Evolutionary conservation across 169 alveolate species (phyloP), one percentile per base, ranked within the genome.

Genomic region (Theileria annulata): DNA sequence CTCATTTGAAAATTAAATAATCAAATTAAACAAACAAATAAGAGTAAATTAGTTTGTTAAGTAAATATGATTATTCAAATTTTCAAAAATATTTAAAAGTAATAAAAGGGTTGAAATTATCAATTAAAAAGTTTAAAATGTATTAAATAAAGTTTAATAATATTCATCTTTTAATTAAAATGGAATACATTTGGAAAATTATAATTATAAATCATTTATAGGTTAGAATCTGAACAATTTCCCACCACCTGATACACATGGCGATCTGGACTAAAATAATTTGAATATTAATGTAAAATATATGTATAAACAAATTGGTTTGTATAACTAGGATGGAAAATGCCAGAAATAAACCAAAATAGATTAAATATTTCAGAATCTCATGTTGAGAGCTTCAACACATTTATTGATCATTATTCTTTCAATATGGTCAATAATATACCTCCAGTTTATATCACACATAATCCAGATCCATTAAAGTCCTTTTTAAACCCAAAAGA

Each of bases 371-470:
- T 77, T 21, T 75, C 83, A 27, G 82, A 76, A 58, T 79, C 87
- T 17, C 90, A 84, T 56, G 83, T 84, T 21, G 87, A 77, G 37
- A 84, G 90, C 79, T 84, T 84, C 75, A 77, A 84, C 75, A 80
- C 87, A 8, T 84, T 84, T 70, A 47, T 84, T 13, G 90, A 84
- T 62, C 86, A 76, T 59, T 84, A 84, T 66, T 77, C 90, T 35
- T 54, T 31, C 27, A 51, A 75, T 30, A 60, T 84, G 79, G 90
- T 84, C 58, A 77, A 51, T n/a, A 71, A 81, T 70, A 76, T 84
- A 68, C 90, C 90, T n/a, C 90, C 90, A 30, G 87, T 84, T 13
- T 84, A 84, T 71, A 56, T 84, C 42, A 66, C 90, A 17, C 68
- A 77, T 25, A 79, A 84, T 33, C 59, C 77, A 21, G 87, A 84